Base-by-base conservation (phyloP, 2,329 filamentous ascomycete species). In the Penicillium crustosum region DNA sequence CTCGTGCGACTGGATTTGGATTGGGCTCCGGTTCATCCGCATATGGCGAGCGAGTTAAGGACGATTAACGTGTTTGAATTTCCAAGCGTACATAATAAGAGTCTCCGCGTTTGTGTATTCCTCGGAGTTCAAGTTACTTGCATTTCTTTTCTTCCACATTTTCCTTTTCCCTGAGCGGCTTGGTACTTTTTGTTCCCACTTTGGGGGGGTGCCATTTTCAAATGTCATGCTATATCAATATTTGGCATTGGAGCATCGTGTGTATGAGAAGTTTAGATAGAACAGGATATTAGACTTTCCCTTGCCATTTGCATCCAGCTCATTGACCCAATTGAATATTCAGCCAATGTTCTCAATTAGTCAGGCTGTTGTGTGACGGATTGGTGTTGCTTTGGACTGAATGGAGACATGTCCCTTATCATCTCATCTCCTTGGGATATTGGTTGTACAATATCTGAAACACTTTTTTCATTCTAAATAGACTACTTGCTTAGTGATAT, bases 1-100 rank as follows among this genome's bases (percentile, higher is more conserved):
- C 72, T 74, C 72, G 70, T 62, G 60, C 66, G 49, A 59, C 63
- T 51, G 65, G 49, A 41, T 57, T 61, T 43, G 63, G 56, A 19
- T 36, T 53, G 9, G 47, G 56, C 10, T 63, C 58, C 2, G 52
- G 53, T 9, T 59, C 58, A n/a, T 56, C 31, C 17, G 41, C 48
- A 25, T 60, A 61, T 41, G 59, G 59, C 8, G 67, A 68, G 15
- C 65, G 70, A 39, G 54, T 31, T 17, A 73, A 73, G 60, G 70
- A 71, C 39, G 70, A 72, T 56, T 73, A 61, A 72, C 47, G 6
- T 59, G 55, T 56, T 61, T 57, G 55, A 45, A 45, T 42, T 54
- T 51, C 43, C 50, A 56, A 61, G 51, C 62, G 64, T 67, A 65
- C 61, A 67, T 66, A 65, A 65, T 67, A 64, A 60, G 66, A 55